Conservation (phyloP, 768 basidiomycete genomes). For the Boletus tomentosulus region DNA sequence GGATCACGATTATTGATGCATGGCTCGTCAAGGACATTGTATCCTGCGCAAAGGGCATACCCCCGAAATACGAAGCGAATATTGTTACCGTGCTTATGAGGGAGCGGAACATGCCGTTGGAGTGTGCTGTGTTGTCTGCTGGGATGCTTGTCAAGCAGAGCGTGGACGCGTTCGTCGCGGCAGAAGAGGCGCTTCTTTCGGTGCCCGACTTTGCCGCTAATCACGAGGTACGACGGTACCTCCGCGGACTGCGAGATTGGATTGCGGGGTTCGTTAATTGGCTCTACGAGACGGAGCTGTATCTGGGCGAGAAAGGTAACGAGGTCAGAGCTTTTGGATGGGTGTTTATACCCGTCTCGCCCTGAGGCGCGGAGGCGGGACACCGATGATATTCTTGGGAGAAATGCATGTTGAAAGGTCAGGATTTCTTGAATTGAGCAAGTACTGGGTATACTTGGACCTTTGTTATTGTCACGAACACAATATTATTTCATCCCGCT, state of each 20-base stretch:
- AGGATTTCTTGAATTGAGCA: conserved; percentile 7
- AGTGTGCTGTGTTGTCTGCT: conserved; percentile 37
- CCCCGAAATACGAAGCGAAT: conserved; percentile 38
- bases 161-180: conserved; percentile 25
- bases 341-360: conserved; percentile 44
- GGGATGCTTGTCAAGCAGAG: conserved; percentile 27
- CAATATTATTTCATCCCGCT: neutral
- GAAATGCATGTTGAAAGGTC: neutral
- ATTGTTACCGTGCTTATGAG: conserved; percentile 48
- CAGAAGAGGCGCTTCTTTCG: conserved; percentile 20
- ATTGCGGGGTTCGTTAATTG: conserved; percentile 60
- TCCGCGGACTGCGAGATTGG: conserved; percentile 51
- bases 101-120: conserved; percentile 41
- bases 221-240: conserved; percentile 35
- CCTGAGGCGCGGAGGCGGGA: neutral
- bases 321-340: conserved; percentile 60
- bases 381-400: neutral
- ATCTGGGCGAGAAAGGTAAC: conserved; percentile 52
- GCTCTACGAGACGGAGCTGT: conserved; percentile 60
- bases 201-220: conserved; percentile 12
- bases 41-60: conserved; percentile 46
- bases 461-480: neutral
- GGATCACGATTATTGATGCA: neutral
- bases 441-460: neutral
- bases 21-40: conserved; percentile 49